Base-by-base conservation (phyloP, 2,329 filamentous ascomycete species). In the Rosellinia necatrix region DNA sequence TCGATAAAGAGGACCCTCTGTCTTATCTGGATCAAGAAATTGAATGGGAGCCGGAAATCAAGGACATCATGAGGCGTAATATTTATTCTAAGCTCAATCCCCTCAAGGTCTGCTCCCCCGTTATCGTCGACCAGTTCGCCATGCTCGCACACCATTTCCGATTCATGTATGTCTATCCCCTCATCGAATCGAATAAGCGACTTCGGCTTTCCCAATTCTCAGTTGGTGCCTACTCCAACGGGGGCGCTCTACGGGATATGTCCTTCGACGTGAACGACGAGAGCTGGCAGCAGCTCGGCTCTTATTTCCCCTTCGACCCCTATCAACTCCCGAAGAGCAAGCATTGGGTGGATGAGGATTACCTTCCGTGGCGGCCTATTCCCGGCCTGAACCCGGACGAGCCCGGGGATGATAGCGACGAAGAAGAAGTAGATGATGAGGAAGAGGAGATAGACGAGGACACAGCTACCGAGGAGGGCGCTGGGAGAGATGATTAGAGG, bases 251-350 rank as follows among this genome's bases (percentile, higher is more conserved):
- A 29, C 80, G 80, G 58, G 84, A 84, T 64, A 72, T 81, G 4
- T 78, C 78, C 6, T 72, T 75, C 46, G 75, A 81, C 47, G 71
- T 75, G 12, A 82, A 86, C 50, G 89, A 90, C 56, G 91, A 96
- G 64, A 86, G 87, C 60, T 88, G 86, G 67, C 87, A 93, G 67
- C 88, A 96, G 72, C 81, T 99, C 1, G 92, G 97, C 65, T 90
- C 92, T 0, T 97, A 96, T 72, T 99, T 97, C 68, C 94, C 94
- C 0, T 99, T 99, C 68, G 94, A 99, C 70, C 96, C 96, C 2
- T 99, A 97, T 72, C 89, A 93, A 67, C 78, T 99, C 46, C 92
- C 92, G 0, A 79, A 86, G 64, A 97, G 92, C 72, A 91, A 90
- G 73, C 82, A 86, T 56, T 97, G 94, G 96, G 76, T 99, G 10